Evolutionary conservation across 345 rosid genomes (phyloP), one percentile per base, ranked within the genome.

Genomic region (Populus simonii): DNA sequence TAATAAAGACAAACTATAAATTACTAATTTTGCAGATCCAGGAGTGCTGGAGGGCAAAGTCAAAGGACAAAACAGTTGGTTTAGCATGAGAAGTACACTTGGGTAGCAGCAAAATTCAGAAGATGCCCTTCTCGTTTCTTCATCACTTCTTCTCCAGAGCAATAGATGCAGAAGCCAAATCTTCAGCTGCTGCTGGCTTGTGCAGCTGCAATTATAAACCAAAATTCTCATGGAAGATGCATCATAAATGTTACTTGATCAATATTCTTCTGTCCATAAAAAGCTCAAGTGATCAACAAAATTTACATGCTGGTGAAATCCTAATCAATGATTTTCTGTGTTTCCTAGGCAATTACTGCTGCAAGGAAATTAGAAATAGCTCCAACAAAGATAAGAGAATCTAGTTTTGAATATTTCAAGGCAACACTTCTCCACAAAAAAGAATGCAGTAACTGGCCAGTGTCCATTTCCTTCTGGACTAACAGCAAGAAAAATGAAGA

Each of bases 101-200:
- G 12, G 35, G 5, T 66, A 66, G 41, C 18, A 41, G 22, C 55
- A 62, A 43, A 43, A 1, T 33, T 29, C 17, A 70, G 9, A 36
- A 65, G 71, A 61, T 61, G 49, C 62, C 51, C 38, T 43, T 6
- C 53, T 4, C 71, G 59, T 22, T 33, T 27, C 65, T 68, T 16
- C 61, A 45, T 77, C 68, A 68, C 36, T 67, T 76, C 16, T 81
- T 79, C 78, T 74, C 66, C 78, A 67, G 47, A 74, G 53, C 53
- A 75, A 74, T 62, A n/a, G 89, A 65, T 35, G 84, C 81, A 29
- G 84, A 77, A 80, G 76, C 88, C 80, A 89, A 83, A 84, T 91
- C 93, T 84, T 89, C 94, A 20, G 78, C 82, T 55, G 85, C 86
- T 51, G 87, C 93, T 35, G 94, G 91, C 85, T 87, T 91, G 84